Evolutionary conservation across 164 flowering plant genomes (phyloP), one percentile per base, ranked within the genome.

Genomic region (Aristolochia californica): DNA sequence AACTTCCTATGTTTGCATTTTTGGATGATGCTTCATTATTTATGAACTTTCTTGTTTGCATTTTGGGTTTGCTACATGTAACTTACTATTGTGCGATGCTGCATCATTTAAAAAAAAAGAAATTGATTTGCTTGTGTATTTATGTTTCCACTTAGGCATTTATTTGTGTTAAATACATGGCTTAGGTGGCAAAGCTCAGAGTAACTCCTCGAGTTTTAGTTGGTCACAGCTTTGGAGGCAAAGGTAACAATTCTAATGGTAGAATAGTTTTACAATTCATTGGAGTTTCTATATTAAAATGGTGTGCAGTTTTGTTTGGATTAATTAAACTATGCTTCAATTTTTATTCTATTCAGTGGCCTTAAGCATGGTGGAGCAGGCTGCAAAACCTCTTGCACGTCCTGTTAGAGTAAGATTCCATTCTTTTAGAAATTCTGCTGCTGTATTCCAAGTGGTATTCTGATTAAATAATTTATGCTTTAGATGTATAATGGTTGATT

Each of bases 181-280:
- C 10, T 2, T 58, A 91, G 98, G 86, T 88, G 64, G 80, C 76
- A 24, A 76, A 77, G 57, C 85, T 91, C 50, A 83, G 74, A 73
- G 59, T 93, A 56, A 87, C 89, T 48, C 98, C 98, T 47, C 77
- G 95, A 44, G 75, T 93, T 58, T 63, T 93, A 62, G 82, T 93
- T 68, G 97, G 98, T 52, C 98, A 93, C 66, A 93, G 98, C 75
- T 88, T 93, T 78, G 98, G 98, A 64, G 98, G 98, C 64, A 93
- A 93, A 87, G 98, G 98, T 88, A 80, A 56, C 49, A 20, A 5
- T 48, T 65, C 56, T 28, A 43, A 48, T 27, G 40, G 40, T 50
- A 23, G 13, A 24, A 22, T 50, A 2, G 20, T 5, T 22, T 50
- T 50, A 15, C 25, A 50, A 11, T 50, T 2, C 28, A 50, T 23